phyloP scores from a whole-genome alignment of 140 eudicot species.

The Bidens hawaiensis region DNA sequence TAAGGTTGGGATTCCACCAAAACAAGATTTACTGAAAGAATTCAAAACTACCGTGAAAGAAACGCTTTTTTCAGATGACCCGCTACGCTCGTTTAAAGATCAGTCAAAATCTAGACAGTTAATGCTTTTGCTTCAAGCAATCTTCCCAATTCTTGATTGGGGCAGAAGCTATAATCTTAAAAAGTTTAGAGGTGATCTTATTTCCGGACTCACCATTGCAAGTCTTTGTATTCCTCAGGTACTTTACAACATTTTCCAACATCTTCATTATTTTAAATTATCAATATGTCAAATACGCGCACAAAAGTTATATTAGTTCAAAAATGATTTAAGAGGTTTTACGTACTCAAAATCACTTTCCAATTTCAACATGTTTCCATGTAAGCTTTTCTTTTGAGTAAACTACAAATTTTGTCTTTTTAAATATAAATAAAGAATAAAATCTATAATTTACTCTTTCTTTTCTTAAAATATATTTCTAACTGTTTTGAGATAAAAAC shows the following conservation, averaged over 20 bases:
- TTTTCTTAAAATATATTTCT: neutral
- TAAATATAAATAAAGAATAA: too few relatives aligned
- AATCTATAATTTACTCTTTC: too few relatives aligned
- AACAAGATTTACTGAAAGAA: constrained; percentile 44
- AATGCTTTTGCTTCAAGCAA: constrained; percentile 47
- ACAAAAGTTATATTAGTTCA: neutral
- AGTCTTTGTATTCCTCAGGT: constrained; percentile 82
- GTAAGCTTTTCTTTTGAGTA: neutral
- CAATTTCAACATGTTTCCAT: neutral
- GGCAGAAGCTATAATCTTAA: constrained; percentile 41
- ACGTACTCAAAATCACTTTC: neutral
- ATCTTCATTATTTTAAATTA: neutral
- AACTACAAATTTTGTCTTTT: too few relatives aligned
- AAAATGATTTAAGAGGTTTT: neutral
- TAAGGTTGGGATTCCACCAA: constrained; percentile 55
- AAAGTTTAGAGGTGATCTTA: constrained; percentile 62
- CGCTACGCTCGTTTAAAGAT: constrained; percentile 50
- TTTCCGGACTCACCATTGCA: constrained; percentile 73
- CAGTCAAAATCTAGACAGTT: constrained; percentile 36
- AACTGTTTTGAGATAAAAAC: neutral
- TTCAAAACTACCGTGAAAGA: constrained; percentile 38
- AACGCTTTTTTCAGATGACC: constrained; percentile 55
- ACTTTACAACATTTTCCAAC: constrained; percentile 1
- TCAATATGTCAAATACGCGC: neutral
- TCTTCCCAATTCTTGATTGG: constrained; percentile 72